These are phyloP conservation scores for Rhododendron henanense DNA, from an alignment of 148 eudicot genomes.

Conservation along the genomic window DNA sequence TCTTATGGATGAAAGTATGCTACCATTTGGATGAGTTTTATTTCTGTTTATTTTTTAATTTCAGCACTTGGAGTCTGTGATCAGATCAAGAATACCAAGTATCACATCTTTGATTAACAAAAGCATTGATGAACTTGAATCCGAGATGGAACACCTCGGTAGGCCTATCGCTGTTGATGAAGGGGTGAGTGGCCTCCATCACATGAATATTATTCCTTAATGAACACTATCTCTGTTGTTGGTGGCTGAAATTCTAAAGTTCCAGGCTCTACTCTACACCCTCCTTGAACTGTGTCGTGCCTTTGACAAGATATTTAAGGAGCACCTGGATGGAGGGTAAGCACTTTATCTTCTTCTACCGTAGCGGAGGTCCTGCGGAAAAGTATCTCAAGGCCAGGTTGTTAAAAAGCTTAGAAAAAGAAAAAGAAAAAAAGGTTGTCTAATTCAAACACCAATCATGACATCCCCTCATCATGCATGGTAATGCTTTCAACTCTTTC, in stretches of 20 bases:
- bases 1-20: not conserved
- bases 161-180: conserved; percentile 81
- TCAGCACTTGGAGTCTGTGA: conserved; percentile 73
- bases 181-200: conserved; percentile 49
- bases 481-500: not conserved
- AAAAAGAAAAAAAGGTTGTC: not conserved
- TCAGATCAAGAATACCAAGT: conserved; percentile 75
- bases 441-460: not conserved
- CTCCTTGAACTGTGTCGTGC: conserved; percentile 69
- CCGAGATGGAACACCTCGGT: conserved; percentile 79
- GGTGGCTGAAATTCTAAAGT: conserved; percentile 4
- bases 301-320: conserved; percentile 60
- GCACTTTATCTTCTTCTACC: conserved; percentile 8
- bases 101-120: conserved; percentile 66
- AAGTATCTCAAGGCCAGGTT: not conserved
- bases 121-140: conserved; percentile 74
- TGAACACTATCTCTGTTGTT: not conserved
- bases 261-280: conserved; percentile 62
- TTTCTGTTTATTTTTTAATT: not conserved
- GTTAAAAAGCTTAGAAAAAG: not conserved
- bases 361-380: not conserved
- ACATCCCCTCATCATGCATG: not conserved
- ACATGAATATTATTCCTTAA: not conserved
- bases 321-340: conserved; percentile 79
- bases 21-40: not conserved